phyloP scores from a whole-genome alignment of 2,329 filamentous ascomycete genomes.

The Aspergillus novofumigatus region DNA sequence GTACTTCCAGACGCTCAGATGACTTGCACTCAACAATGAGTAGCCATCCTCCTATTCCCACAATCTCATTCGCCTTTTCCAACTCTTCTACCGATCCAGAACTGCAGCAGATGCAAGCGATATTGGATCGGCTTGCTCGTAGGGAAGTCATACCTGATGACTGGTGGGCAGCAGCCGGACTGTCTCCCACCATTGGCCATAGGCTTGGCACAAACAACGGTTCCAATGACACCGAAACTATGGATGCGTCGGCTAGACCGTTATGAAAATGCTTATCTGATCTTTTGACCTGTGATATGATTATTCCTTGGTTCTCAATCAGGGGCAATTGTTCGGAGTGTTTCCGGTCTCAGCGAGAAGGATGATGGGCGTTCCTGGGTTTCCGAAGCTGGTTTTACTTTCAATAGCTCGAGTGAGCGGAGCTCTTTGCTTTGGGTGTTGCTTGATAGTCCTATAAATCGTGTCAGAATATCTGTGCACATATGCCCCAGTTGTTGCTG shows the following conservation, averaged over 20 bases:
- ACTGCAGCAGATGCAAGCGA: conserved; percentile 64
- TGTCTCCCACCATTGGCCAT: conserved; percentile 52
- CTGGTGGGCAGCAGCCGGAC: conserved; percentile 71
- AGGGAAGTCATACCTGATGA: conserved; percentile 75
- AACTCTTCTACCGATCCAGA: conserved; percentile 30
- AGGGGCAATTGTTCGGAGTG: neutral
- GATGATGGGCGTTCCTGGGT: neutral
- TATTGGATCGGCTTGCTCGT: conserved; percentile 65
- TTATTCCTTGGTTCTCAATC: neutral
- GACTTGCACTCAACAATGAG: conserved; percentile 30
- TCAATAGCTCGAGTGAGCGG: neutral
- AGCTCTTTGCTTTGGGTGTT: neutral
- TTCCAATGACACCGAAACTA: conserved; percentile 15
- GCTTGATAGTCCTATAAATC: neutral
- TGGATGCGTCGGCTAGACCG: conserved; percentile 13
- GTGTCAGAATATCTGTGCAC: neutral
- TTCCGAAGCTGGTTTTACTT: neutral
- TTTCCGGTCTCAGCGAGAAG: conserved; percentile 8
- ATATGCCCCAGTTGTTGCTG: neutral
- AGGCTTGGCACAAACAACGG: conserved; percentile 25
- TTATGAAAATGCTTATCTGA: conserved; percentile 6
- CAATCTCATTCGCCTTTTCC: conserved; percentile 28
- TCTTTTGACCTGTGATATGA: neutral
- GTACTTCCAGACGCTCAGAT: conserved; percentile 19
- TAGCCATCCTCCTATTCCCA: conserved; percentile 31